Conservation (phyloP, 2,329 filamentous ascomycete species). For the Allantophomopsis lycopodina region DNA sequence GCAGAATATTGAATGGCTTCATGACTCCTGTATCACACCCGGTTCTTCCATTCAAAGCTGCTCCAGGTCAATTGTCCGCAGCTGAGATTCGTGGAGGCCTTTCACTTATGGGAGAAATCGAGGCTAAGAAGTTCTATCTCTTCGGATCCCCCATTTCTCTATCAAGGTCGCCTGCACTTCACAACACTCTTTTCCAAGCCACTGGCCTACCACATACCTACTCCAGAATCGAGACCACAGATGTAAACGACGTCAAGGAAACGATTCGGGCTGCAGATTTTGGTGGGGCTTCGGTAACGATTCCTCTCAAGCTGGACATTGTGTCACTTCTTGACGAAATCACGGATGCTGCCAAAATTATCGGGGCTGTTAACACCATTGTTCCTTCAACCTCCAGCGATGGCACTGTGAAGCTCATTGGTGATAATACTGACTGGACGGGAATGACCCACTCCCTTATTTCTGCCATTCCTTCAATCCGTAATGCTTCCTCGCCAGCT, state of each 20-base stretch:
- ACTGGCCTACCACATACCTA: slow-evolving; percentile 81
- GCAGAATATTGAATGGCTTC: slow-evolving; percentile 80
- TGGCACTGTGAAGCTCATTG: slow-evolving; percentile 41
- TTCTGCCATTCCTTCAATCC: slow-evolving; percentile 4
- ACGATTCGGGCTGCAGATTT: slow-evolving; percentile 62
- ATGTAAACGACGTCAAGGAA: slow-evolving; percentile 42
- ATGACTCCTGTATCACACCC: slow-evolving; percentile 92
- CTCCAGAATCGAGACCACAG: slow-evolving; percentile 58
- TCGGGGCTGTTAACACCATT: slow-evolving; percentile 93
- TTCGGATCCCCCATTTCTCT: slow-evolving; percentile 76
- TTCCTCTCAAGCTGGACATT: slow-evolving; percentile 84
- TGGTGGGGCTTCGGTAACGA: slow-evolving; percentile 89
- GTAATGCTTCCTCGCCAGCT: slow-evolving; percentile 24
- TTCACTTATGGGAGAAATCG: slow-evolving; percentile 65
- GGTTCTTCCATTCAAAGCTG: slow-evolving; percentile 79
- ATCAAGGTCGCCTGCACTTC: slow-evolving; percentile 76
- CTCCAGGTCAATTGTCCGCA: slow-evolving; percentile 85
- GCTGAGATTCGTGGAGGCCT: slow-evolving; percentile 73
- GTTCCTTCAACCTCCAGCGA: slow-evolving; percentile 34
- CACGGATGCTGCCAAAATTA: slow-evolving; percentile 62
- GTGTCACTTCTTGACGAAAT: slow-evolving; percentile 70
- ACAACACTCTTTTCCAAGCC: slow-evolving; percentile 70
- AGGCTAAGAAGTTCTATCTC: slow-evolving; percentile 66
- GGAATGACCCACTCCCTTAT: slow-evolving; percentile 73
- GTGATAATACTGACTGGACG: slow-evolving; percentile 92